A percentile compares a stretch with the other conserved stretches of the same genome.
These are phyloP conservation scores for Lactuca saligna DNA, from an alignment of 129 eudicot genomes.

Conservation along the genomic window DNA sequence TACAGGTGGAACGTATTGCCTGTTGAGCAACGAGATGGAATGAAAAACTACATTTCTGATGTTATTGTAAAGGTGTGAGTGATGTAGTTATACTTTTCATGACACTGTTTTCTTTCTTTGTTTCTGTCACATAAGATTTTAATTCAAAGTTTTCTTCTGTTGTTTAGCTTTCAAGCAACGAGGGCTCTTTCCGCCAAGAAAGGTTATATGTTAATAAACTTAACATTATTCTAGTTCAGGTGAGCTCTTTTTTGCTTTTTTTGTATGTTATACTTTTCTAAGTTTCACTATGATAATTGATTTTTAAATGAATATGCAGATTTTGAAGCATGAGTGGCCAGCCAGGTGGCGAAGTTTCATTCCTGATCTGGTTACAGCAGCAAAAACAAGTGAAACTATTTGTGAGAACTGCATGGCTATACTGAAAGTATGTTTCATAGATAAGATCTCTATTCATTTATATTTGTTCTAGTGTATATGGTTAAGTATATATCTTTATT, in stretches of 20 bases:
- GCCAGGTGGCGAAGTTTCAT: constrained; percentile 86
- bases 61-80: constrained; percentile 82
- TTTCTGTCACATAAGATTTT: background rate
- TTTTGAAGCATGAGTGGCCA: constrained; percentile 99
- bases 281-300: constrained; percentile 12
- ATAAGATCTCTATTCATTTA: background rate
- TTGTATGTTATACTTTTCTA: background rate
- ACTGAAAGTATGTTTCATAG: constrained; percentile 57
- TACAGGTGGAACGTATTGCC: constrained; percentile 99
- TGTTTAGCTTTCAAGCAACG: constrained; percentile 86
- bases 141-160: background rate
- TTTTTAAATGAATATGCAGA: constrained; percentile 39
- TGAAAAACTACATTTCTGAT: constrained; percentile 96
- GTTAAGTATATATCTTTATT: constrained; percentile 5
- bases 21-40: constrained; percentile 93
- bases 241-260: constrained; percentile 16
- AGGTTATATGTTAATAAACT: constrained; percentile 91
- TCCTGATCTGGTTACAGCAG: constrained; percentile 94
- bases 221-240: constrained; percentile 96
- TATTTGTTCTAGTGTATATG: background rate
- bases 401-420: constrained; percentile 99
- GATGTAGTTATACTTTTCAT: constrained; percentile 3
- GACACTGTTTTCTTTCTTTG: background rate
- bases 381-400: constrained; percentile 91
- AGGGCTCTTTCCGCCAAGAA: constrained; percentile 82